phyloP scores from a whole-genome alignment of 331 rosid species.

The Pyracantha coccinea region DNA sequence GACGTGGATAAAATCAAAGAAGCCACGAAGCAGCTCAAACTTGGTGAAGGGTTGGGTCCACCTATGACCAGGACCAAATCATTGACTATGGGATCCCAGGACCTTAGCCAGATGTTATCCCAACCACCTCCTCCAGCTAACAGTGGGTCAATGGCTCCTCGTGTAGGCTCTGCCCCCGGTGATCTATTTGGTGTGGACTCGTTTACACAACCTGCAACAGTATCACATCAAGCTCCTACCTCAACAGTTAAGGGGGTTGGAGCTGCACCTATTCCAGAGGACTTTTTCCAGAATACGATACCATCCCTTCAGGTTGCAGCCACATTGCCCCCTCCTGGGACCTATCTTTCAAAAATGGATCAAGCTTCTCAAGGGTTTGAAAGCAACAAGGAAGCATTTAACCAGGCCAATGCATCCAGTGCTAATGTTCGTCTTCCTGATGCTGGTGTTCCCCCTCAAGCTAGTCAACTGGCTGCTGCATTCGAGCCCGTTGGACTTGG shows the following conservation, averaged over 20 bases:
- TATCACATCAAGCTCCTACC: conserved; percentile 42
- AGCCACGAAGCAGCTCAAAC: conserved; percentile 87
- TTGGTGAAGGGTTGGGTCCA: conserved; percentile 59
- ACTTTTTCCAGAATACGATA: conserved; percentile 90
- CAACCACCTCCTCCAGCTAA: conserved; percentile 40
- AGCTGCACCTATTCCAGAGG: conserved; percentile 89
- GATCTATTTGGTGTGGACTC: conserved; percentile 62
- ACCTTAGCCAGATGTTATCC: conserved; percentile 59
- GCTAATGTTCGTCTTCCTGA: conserved; percentile 46
- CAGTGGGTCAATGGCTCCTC: conserved; percentile 35
- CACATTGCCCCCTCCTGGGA: conserved; percentile 75
- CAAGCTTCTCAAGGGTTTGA: conserved; percentile 44
- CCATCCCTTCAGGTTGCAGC: conserved; percentile 89
- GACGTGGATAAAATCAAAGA: conserved; percentile 92
- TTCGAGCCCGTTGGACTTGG: conserved; percentile 63
- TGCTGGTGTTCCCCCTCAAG: conserved; percentile 62
- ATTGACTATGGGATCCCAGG: conserved; percentile 57
- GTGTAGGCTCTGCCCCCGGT: conserved; percentile 42
- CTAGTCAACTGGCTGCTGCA: conserved; percentile 46
- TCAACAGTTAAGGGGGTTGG: conserved; percentile 36
- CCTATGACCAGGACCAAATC: conserved; percentile 70
- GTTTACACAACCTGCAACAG: conserved; percentile 38
- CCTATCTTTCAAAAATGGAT: conserved; percentile 67
- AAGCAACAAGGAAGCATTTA: conserved; percentile 31
- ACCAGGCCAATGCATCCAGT: conserved; percentile 40